phyloP scores from a whole-genome alignment of 2,329 filamentous ascomycete genomes.

The Penicillium psychrosexuale region DNA sequence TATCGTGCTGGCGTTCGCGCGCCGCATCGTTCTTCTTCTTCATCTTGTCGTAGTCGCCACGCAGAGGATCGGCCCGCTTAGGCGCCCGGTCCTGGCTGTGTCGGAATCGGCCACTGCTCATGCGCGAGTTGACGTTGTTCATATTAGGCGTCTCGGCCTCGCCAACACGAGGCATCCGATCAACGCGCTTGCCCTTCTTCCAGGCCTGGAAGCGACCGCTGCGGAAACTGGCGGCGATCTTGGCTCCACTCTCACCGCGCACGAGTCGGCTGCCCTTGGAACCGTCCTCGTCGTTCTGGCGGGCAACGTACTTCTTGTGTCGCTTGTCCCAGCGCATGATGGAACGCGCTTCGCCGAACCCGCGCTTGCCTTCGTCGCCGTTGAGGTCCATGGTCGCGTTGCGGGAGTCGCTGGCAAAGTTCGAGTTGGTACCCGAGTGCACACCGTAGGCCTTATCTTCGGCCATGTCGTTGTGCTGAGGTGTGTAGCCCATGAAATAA shows the following conservation, averaged over 20 bases:
- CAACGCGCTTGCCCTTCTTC: slow-evolving; percentile 81
- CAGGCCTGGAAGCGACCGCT: slow-evolving; percentile 91
- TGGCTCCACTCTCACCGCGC: slow-evolving; percentile 85
- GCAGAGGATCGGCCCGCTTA: slow-evolving; percentile 87
- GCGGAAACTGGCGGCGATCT: slow-evolving; percentile 91
- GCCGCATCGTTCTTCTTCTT: slow-evolving; percentile 89
- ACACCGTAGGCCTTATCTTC: slow-evolving; percentile 94
- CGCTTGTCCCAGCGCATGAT: slow-evolving; percentile 96
- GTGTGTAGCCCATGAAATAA: slow-evolving; percentile 95
- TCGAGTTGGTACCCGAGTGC: slow-evolving; percentile 70
- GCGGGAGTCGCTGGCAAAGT: slow-evolving; percentile 85
- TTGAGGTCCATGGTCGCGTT: slow-evolving; percentile 87
- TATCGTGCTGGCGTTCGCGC: slow-evolving; percentile 59
- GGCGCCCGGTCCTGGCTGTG: slow-evolving; percentile 86
- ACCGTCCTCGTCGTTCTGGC: slow-evolving; percentile 92
- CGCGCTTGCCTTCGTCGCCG: slow-evolving; percentile 76
- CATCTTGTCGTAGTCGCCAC: slow-evolving; percentile 84
- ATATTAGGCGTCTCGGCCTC: slow-evolving; percentile 63
- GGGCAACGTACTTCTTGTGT: slow-evolving; percentile 87
- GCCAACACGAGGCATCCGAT: slow-evolving; percentile 74
- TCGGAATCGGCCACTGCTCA: slow-evolving; percentile 63
- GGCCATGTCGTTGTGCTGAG: slow-evolving; percentile 71
- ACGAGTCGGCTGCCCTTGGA: slow-evolving; percentile 74
- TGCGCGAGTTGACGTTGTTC: slow-evolving; percentile 26
- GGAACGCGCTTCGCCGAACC: slow-evolving; percentile 73